Percentiles rank a stretch among this genome's conserved stretches.
Conservation (phyloP, 768 basidiomycete genomes). For the Termitomyces sp. region DNA sequence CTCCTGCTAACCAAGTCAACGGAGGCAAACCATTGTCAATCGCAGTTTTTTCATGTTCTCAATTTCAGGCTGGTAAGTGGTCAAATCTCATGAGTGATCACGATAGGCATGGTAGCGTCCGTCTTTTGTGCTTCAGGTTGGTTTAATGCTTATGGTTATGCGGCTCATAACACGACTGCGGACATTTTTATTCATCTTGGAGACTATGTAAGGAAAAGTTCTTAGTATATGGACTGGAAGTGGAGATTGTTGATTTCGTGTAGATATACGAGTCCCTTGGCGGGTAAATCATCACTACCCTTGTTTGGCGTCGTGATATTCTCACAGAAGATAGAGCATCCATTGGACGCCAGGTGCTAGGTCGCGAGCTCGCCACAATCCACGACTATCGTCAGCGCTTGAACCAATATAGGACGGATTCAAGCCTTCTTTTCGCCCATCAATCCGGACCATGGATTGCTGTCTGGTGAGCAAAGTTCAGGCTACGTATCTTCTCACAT, state of each 20-base stretch:
- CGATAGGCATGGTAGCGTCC: background rate
- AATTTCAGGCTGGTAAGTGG: background rate
- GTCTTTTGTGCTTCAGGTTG: constrained; percentile 26
- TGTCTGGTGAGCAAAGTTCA: background rate
- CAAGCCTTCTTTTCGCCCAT: constrained; percentile 1
- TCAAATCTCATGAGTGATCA: background rate
- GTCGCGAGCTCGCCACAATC: background rate
- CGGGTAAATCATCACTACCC: background rate
- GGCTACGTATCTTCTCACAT: background rate
- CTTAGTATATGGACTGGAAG: background rate
- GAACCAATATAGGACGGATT: background rate
- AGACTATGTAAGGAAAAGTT: constrained; percentile 45
- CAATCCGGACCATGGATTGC: background rate
- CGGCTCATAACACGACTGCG: constrained; percentile 31
- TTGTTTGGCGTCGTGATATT: background rate
- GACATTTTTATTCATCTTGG: constrained; percentile 54
- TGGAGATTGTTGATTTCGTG: background rate
- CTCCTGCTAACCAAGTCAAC: background rate
- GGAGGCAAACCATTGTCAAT: background rate
- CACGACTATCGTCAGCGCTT: background rate
- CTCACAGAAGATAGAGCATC: background rate
- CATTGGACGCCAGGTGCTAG: background rate
- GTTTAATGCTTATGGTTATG: constrained; percentile 49
- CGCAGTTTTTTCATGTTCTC: background rate
- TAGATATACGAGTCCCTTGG: background rate